Percentiles rank a stretch among this genome's conserved stretches.
phyloP scores from a whole-genome alignment of 2,329 filamentous ascomycete species.

The Ophiostoma sp. region DNA sequence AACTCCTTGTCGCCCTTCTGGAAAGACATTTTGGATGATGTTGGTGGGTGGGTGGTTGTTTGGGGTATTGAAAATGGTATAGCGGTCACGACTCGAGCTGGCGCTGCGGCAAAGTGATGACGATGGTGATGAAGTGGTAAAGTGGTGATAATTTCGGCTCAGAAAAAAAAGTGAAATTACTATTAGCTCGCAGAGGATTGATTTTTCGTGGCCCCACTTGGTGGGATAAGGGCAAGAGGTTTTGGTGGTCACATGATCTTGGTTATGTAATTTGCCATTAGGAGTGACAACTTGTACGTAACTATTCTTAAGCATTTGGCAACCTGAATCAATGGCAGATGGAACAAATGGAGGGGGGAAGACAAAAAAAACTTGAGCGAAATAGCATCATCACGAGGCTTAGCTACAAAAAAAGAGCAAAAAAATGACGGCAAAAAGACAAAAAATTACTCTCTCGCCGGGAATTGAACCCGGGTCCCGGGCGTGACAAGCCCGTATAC shows the following conservation, averaged over 20 bases:
- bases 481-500: slow-evolving; percentile 27
- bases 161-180: background rate
- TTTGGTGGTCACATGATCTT: background rate
- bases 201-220: slow-evolving; percentile 13
- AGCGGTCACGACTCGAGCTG: slow-evolving; percentile 29
- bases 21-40: slow-evolving; percentile 65
- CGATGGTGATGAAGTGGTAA: slow-evolving; percentile 18
- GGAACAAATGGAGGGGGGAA: too few species aligned
- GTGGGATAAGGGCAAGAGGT: slow-evolving; percentile 7
- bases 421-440: background rate
- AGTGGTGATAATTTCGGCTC: slow-evolving; percentile 8
- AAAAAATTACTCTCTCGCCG: slow-evolving; percentile 21
- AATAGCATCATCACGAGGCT: background rate
- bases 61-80: slow-evolving; percentile 1
- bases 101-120: slow-evolving; percentile 31
- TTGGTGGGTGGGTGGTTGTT: slow-evolving; percentile 13
- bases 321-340: background rate
- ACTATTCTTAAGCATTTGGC: background rate
- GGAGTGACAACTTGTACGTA: too few species aligned
- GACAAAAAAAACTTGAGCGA: background rate
- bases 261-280: background rate
- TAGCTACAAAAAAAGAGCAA: background rate
- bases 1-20: slow-evolving; percentile 93
- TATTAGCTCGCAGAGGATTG: background rate
- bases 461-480: slow-evolving; percentile 26